These are phyloP conservation scores for Aureobasidium uvarum DNA, from an alignment of 2,329 filamentous ascomycete genomes.

Conservation along the genomic window DNA sequence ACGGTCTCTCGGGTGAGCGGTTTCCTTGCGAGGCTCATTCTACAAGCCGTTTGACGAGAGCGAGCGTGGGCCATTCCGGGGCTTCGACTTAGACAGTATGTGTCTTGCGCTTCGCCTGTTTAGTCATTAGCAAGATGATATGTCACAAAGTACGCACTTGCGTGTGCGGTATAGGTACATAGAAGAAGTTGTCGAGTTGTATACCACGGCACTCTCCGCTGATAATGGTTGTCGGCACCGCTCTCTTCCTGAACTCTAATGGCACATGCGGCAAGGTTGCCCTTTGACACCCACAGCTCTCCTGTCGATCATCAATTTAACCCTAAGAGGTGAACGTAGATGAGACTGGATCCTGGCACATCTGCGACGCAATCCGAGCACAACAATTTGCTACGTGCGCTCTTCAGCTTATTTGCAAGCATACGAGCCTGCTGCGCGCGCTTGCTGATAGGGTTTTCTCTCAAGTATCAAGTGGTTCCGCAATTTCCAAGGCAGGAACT, in stretches of 20 bases:
- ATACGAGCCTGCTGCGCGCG: background rate
- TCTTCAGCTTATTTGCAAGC: background rate
- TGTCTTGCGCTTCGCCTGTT: background rate
- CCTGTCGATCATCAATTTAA: slow-evolving; percentile 12
- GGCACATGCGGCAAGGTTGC: slow-evolving; percentile 4
- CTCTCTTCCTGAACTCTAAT: slow-evolving; percentile 4
- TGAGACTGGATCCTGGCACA: background rate
- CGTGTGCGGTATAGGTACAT: background rate
- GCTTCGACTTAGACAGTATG: background rate
- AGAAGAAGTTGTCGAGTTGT: background rate
- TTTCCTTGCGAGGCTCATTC: background rate
- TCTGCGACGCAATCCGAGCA: background rate
- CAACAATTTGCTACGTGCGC: background rate
- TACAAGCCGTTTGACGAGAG: background rate
- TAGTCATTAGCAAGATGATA: background rate
- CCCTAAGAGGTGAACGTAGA: background rate
- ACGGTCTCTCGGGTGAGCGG: background rate
- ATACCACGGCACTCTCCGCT: slow-evolving; percentile 10
- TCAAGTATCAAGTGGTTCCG: background rate
- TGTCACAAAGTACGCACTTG: background rate
- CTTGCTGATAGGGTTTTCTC: background rate
- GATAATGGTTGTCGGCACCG: background rate
- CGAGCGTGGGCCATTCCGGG: background rate
- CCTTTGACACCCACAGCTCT: slow-evolving; percentile 1
- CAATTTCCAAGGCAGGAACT: background rate